Evolutionary conservation across 352 stramenopile species (phyloP).

Genomic region (Thraustochytrium sp.): DNA sequence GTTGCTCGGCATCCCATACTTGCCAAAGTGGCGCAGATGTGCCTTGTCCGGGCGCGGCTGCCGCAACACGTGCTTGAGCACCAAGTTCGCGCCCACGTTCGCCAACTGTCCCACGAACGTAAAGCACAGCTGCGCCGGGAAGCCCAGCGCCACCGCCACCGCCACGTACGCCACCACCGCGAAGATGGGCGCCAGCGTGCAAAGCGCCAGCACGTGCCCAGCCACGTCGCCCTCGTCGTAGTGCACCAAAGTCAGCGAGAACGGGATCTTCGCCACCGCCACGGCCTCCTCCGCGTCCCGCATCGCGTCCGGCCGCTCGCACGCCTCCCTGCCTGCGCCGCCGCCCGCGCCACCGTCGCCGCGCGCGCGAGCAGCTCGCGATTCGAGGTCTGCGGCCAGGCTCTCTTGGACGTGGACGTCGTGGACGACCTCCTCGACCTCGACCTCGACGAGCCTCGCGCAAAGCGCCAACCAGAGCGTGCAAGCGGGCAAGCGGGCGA

Average conservation of each 20-base stretch:
- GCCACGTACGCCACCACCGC: constrained; percentile 13
- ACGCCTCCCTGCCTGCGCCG: not conserved
- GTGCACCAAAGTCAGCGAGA: constrained; percentile 35
- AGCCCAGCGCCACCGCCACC: not conserved
- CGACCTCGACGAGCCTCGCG: not conserved
- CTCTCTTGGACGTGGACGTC: no score
- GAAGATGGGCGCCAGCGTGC: constrained; percentile 39
- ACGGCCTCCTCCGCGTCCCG: not conserved
- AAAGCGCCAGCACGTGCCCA: constrained; percentile 2
- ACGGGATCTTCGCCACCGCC: not conserved
- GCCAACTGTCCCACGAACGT: constrained; percentile 27
- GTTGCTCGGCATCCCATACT: constrained; percentile 48
- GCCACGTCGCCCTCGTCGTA: constrained; percentile 10
- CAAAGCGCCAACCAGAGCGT: no score
- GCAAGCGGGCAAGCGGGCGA: not conserved
- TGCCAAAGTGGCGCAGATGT: constrained; percentile 16
- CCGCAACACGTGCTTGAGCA: constrained; percentile 30
- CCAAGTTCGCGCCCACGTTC: constrained; percentile 30
- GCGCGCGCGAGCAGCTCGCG: no score
- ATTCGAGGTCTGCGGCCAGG: no score
- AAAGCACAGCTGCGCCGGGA: not conserved
- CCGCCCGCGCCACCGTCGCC: not conserved
- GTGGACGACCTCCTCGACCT: no score
- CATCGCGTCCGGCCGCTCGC: not conserved
- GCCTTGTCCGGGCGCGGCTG: constrained; percentile 10